A percentile compares a stretch with the other conserved stretches of the same genome.
Evolutionary conservation across 2,329 filamentous ascomycete species (phyloP).

Genomic region (Hypoxylon sp.): DNA sequence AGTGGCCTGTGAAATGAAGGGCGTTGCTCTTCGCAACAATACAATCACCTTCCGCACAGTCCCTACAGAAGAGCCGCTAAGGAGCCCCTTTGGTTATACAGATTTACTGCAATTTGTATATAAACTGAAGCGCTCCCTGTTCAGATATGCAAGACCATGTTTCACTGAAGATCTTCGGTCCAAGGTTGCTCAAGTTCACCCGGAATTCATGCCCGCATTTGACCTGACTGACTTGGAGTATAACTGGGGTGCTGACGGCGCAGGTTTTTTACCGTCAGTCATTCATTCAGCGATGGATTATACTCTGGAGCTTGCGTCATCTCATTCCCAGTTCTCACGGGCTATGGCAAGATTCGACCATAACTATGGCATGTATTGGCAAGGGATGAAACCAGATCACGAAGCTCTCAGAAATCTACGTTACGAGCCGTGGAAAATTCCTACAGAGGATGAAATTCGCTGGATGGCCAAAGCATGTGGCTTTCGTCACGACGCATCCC

Average conservation of each 20-base stretch:
- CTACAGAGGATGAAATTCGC: neutral
- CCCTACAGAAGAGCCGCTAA: neutral
- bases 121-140: neutral
- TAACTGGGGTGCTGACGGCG: neutral
- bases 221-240: neutral
- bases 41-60: neutral
- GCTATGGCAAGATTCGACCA: neutral
- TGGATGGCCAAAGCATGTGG: neutral
- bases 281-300: neutral
- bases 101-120: neutral
- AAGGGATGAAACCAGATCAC: neutral
- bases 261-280: neutral
- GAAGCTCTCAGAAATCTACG: neutral
- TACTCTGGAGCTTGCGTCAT: neutral
- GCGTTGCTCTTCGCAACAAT: neutral
- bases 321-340: neutral
- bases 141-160: neutral
- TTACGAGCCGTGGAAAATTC: neutral
- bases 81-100: neutral
- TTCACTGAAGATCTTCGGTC: neutral
- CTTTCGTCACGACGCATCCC: too few relatives aligned
- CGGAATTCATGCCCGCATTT: slow-evolving; percentile 1
- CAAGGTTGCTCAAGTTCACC: neutral
- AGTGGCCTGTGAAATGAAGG: slow-evolving; percentile 1
- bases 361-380: neutral